Conservation (phyloP, 78 protist species). For the Chrysochromulina parva region DNA sequence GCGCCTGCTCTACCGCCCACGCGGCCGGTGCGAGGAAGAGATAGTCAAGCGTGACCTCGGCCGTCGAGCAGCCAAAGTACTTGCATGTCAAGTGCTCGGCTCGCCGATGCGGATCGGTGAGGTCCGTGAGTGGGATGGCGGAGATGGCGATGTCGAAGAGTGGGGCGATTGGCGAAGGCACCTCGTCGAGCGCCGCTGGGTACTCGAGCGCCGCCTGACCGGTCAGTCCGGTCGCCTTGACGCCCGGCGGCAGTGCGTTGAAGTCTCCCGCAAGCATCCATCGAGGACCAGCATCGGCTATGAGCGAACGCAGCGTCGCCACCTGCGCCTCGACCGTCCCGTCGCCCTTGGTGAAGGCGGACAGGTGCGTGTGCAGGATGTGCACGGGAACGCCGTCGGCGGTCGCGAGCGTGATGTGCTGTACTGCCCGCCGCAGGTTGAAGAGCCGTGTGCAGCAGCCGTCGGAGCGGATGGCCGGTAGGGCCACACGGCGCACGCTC, state of each 20-base stretch:
- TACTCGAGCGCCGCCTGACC: not conserved
- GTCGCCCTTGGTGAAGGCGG: not conserved
- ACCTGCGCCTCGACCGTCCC: not conserved
- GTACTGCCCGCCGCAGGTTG: not conserved
- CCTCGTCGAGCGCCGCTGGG: too few species aligned
- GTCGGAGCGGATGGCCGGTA: not conserved
- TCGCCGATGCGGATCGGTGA: too few species aligned
- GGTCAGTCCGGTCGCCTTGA: not conserved
- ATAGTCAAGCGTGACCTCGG: too few species aligned
- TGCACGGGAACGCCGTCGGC: not conserved
- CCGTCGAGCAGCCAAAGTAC: too few species aligned
- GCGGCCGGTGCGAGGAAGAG: too few species aligned
- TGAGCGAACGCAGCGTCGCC: not conserved
- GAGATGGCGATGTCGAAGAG: too few species aligned
- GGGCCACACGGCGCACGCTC: not conserved
- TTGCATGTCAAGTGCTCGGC: too few species aligned
- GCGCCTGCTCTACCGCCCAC: too few species aligned
- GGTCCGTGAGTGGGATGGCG: too few species aligned
- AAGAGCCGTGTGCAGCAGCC: not conserved
- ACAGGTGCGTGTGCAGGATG: not conserved
- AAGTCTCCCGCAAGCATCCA: not conserved
- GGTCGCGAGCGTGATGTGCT: not conserved
- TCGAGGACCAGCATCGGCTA: not conserved
- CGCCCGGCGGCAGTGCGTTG: not conserved
- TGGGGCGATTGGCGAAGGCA: too few species aligned